Evolutionary conservation across 2,329 filamentous ascomycete genomes (phyloP).

Genomic region (Grosmannia huntii): DNA sequence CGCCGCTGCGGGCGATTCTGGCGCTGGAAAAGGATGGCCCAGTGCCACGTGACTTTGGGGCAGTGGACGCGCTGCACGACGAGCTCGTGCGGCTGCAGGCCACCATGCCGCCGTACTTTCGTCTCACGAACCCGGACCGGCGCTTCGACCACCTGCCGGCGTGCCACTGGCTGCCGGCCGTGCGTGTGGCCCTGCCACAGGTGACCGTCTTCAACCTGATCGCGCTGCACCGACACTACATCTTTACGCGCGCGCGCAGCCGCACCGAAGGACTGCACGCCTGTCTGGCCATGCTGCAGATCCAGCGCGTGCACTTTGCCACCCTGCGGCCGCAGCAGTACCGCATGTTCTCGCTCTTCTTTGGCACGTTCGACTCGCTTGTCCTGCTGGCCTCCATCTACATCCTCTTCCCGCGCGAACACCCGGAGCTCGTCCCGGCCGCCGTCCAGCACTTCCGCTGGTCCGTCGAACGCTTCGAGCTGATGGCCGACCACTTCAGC

Average conservation of each 20-base stretch:
- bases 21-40: conserved; percentile 44
- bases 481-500: conserved; percentile 39
- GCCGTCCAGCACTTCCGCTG: conserved; percentile 45
- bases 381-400: conserved; percentile 48
- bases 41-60: conserved; percentile 38
- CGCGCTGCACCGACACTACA: conserved; percentile 48
- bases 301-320: conserved; percentile 38
- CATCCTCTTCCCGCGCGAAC: conserved; percentile 46
- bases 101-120: conserved; percentile 38
- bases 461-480: conserved; percentile 45
- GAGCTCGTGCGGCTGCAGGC: conserved; percentile 34
- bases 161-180: conserved; percentile 37
- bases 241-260: conserved; percentile 42
- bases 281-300: conserved; percentile 40
- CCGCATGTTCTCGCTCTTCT: conserved; percentile 44
- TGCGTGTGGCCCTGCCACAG: conserved; percentile 34
- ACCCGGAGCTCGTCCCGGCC: conserved; percentile 31
- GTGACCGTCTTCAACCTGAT: conserved; percentile 40
- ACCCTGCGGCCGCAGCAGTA: conserved; percentile 37
- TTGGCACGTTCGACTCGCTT: conserved; percentile 51
- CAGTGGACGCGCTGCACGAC: conserved; percentile 41
- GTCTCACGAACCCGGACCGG: conserved; percentile 42
- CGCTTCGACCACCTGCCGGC: conserved; percentile 40
- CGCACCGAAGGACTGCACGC: conserved; percentile 43
- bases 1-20: conserved; percentile 38